These are phyloP conservation scores for Candida awuae DNA, from an alignment of 805 yeast species.

Conservation along the genomic window DNA sequence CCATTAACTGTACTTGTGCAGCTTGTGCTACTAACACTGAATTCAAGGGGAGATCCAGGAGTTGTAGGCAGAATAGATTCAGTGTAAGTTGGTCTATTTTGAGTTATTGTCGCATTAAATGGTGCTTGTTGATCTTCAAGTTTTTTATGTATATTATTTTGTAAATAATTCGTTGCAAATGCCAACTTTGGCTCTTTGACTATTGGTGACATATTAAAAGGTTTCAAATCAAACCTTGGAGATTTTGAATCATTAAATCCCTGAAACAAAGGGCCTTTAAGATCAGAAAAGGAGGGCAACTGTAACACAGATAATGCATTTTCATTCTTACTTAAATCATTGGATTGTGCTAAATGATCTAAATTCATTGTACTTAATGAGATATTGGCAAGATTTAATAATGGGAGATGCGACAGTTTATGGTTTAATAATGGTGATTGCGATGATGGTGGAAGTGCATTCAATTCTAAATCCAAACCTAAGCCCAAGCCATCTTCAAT, in stretches of 20 bases:
- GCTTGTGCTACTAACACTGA: constrained; percentile 9
- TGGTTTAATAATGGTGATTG: background rate
- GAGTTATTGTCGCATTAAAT: background rate
- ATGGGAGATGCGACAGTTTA: constrained; percentile 5
- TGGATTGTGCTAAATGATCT: constrained; percentile 6
- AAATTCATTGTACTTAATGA: constrained; percentile 5
- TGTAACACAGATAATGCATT: constrained; percentile 5
- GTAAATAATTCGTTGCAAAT: no score
- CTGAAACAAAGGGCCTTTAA: constrained; percentile 4
- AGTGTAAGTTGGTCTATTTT: background rate
- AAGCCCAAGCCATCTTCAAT: no score
- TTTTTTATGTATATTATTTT: no score
- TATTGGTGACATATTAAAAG: constrained; percentile 3
- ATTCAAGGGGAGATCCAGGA: constrained; percentile 12
- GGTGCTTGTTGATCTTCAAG: background rate
- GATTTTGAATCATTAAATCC: constrained; percentile 2
- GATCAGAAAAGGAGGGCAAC: constrained; percentile 13
- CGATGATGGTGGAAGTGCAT: constrained; percentile 1
- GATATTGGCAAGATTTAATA: constrained; percentile 8
- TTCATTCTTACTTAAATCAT: constrained; percentile 3
- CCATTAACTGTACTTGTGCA: constrained; percentile 4
- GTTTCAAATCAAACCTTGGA: constrained; percentile 6
- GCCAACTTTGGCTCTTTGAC: background rate
- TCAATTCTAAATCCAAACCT: background rate
- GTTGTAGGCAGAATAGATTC: constrained; percentile 2